Base-by-base conservation (phyloP, 139 green algal species). In the Zygnema circumcarinatum region DNA sequence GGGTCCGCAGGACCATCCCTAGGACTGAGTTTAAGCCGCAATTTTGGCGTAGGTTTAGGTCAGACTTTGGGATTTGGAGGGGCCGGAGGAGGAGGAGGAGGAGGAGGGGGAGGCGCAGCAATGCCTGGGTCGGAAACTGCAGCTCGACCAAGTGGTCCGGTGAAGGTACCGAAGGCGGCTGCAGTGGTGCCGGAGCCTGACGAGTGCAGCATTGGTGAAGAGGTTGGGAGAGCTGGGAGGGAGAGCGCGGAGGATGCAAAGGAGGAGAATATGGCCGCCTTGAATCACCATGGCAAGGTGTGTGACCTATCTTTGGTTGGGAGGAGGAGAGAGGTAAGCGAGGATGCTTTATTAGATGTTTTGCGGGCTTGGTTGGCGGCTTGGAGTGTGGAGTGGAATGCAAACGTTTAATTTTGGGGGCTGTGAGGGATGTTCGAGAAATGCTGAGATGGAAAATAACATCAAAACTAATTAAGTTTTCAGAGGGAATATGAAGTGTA, bases 21-120 rank as follows among this genome's bases (percentile, higher is more conserved):
- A 62, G 47, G 47, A 16, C 47, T 62, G 47, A 16, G 47, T 25
- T 62, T 62, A 25, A 16, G 47, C 7, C 47, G 69, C 69, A 39
- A 39, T 41, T 41, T 78, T 3, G 35, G 36, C 69, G 3, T 11
- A 41, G 69, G 35, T 78, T 39, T 39, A 20, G 35, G 69, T n/a
- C 69, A 78, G 16, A 22, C 35, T 39, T 16, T 39, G 11, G 7
- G 69, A 25, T 39, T 41, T n/a, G 69, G 69, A 7, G 69, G 69
- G 69, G 69, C 11, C 11, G 69, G 69, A 41, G 69, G 69, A 78
- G 69, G 75, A 33, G 32, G 31, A 38, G 75, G 75, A 83, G 36
- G 3, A 40, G 75, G 75, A 74, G 75, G 32, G 32, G 36, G 75
- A 56, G 33, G 32, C 33, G 75, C 47, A 62, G 47, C 7, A 62